phyloP scores from a whole-genome alignment of 352 stramenopile species.

The Aphanomyces invadans region DNA sequence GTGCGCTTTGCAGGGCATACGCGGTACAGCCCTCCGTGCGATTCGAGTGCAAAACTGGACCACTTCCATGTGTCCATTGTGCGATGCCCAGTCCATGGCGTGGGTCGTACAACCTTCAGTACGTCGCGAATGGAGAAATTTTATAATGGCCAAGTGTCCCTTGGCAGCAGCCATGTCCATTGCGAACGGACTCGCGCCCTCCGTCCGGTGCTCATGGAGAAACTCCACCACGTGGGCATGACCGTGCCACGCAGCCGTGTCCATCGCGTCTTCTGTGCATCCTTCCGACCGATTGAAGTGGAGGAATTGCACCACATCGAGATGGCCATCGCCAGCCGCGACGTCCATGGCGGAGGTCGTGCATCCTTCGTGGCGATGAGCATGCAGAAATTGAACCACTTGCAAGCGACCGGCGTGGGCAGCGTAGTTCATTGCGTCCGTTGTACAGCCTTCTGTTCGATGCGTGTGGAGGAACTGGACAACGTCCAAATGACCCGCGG shows the following conservation, averaged over 20 bases:
- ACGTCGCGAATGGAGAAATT: constrained; percentile 42
- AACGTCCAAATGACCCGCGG: not conserved
- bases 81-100: constrained; percentile 52
- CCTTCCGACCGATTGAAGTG: not conserved
- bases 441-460: constrained; percentile 19
- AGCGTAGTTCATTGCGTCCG: constrained; percentile 26
- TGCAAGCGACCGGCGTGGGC: constrained; percentile 24
- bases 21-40: constrained; percentile 34
- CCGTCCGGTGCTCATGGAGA: not conserved
- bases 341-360: constrained; percentile 24
- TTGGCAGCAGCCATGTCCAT: constrained; percentile 38
- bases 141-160: constrained; percentile 36
- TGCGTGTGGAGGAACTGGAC: constrained; percentile 8
- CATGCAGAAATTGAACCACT: constrained; percentile 25
- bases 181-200: not conserved
- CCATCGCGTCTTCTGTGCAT: constrained; percentile 6
- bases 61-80: constrained; percentile 38
- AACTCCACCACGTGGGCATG: not conserved
- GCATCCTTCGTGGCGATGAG: constrained; percentile 23
- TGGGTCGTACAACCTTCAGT: constrained; percentile 36
- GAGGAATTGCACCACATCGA: constrained; percentile 25
- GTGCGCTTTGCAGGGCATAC: constrained; percentile 36
- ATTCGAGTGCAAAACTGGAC: constrained; percentile 42
- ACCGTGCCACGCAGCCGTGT: constrained; percentile 2
- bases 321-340: constrained; percentile 14